Percentiles rank a stretch among this genome's conserved stretches.
These are phyloP conservation scores for Epichloe coenophiala DNA, from an alignment of 2,329 filamentous ascomycete genomes.

Conservation along the genomic window DNA sequence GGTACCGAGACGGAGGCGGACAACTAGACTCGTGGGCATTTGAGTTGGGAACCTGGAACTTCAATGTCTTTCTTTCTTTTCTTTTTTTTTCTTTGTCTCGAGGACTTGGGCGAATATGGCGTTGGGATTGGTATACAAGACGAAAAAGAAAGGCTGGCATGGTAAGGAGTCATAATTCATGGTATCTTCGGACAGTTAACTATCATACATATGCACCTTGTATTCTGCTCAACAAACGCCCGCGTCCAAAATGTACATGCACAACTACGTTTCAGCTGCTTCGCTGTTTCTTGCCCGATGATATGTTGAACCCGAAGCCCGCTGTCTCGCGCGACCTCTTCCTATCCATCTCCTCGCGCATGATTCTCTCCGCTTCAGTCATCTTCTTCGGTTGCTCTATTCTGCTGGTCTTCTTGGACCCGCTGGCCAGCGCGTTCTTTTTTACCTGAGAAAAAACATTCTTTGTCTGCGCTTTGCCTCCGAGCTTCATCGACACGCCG, in stretches of 20 bases:
- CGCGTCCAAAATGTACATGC: neutral
- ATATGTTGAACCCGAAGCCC: conserved; percentile 33
- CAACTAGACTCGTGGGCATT: conserved; percentile 9
- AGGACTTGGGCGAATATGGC: neutral
- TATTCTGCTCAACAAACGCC: neutral
- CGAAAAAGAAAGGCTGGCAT: neutral
- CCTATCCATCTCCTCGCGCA: conserved; percentile 69
- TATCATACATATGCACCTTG: neutral
- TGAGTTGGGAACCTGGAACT: neutral
- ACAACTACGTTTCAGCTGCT: conserved; percentile 10
- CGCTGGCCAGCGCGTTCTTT: conserved; percentile 57
- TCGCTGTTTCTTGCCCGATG: conserved; percentile 39
- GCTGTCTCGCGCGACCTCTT: conserved; percentile 43
- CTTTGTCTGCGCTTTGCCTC: conserved; percentile 52
- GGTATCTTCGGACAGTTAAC: neutral
- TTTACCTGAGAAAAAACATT: conserved; percentile 58
- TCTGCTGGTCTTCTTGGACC: conserved; percentile 46
- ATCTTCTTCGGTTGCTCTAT: conserved; percentile 63
- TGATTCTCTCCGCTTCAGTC: conserved; percentile 77
- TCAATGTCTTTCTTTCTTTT: neutral
- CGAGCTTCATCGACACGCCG: conserved; percentile 50
- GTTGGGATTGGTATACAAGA: neutral
- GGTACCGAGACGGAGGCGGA: conserved; percentile 40
- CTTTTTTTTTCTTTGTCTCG: neutral
- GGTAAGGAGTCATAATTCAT: conserved; percentile 1